phyloP scores from a whole-genome alignment of 2,329 filamentous ascomycete genomes.

The Alternaria longipes region DNA sequence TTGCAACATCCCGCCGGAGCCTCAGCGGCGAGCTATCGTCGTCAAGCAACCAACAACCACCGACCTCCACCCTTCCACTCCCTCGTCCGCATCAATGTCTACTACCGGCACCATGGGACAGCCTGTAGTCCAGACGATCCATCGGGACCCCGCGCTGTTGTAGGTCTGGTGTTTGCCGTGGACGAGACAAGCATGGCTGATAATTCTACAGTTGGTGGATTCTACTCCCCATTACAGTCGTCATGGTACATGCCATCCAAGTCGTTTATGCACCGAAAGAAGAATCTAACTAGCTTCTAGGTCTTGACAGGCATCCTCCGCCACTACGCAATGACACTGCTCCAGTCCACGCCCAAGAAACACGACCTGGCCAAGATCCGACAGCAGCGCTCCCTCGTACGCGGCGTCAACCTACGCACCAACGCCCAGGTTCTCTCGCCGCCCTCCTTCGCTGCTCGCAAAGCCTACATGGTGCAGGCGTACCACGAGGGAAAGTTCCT shows the following conservation, averaged over 20 bases:
- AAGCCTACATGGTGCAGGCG: conserved; percentile 79
- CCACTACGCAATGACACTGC: conserved; percentile 94
- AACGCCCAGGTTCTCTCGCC: conserved; percentile 84
- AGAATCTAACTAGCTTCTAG: conserved; percentile 53
- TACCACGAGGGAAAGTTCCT: conserved; percentile 89
- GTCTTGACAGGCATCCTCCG: conserved; percentile 93
- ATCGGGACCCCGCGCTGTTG: conserved; percentile 98
- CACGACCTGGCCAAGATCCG: conserved; percentile 77
- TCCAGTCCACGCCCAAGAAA: conserved; percentile 85
- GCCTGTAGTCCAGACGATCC: conserved; percentile 90
- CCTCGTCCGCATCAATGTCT: conserved; percentile 23
- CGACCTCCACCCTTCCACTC: conserved; percentile 21
- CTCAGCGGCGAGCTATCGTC: conserved; percentile 37
- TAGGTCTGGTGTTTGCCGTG: conserved; percentile 59
- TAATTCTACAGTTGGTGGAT: conserved; percentile 87
- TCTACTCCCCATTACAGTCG: conserved; percentile 92
- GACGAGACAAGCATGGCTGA: conserved; percentile 30
- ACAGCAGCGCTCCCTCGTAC: conserved; percentile 83
- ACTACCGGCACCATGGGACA: conserved; percentile 73
- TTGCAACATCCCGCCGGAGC: conserved; percentile 32
- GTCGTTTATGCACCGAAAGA: background rate
- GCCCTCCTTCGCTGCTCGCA: conserved; percentile 79
- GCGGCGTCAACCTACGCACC: conserved; percentile 82
- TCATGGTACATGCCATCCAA: conserved; percentile 73
- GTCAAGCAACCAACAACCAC: conserved; percentile 26